Percentiles rank a stretch among this genome's conserved stretches.
Conservation (phyloP, 129 eudicot species). For the Ambrosia artemisiifolia region DNA sequence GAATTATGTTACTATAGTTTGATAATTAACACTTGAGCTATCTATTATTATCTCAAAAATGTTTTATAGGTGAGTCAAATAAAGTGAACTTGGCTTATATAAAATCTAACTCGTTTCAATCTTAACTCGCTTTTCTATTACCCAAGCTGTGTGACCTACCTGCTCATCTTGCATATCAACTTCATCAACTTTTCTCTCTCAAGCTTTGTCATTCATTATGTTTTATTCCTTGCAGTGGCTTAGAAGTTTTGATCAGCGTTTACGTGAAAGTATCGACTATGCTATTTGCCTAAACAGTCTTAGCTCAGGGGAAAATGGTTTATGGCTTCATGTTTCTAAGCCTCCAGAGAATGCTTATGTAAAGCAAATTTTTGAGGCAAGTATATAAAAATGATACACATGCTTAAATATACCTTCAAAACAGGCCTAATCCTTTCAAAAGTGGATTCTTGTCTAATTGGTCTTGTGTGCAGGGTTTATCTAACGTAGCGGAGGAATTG, state of each 20-base stretch:
- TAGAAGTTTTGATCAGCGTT: conserved; percentile 84
- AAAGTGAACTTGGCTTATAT: neutral
- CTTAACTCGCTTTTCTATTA: neutral
- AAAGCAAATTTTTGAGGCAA: conserved; percentile 83
- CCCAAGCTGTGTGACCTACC: neutral
- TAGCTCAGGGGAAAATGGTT: conserved; percentile 61
- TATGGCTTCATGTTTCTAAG: conserved; percentile 90
- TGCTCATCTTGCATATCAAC: neutral
- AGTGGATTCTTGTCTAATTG: conserved; percentile 1
- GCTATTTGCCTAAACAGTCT: conserved; percentile 90
- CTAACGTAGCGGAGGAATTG: conserved; percentile 71
- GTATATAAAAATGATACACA: conserved; percentile 1
- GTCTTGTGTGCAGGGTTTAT: conserved; percentile 64
- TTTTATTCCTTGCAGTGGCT: conserved; percentile 66
- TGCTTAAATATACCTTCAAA: neutral
- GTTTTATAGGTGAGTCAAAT: neutral
- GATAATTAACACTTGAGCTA: neutral
- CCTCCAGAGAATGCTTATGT: conserved; percentile 96
- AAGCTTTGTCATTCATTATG: neutral
- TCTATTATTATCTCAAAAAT: neutral
- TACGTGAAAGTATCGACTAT: conserved; percentile 89
- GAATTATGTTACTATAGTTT: neutral
- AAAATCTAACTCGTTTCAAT: neutral
- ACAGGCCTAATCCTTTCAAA: neutral
- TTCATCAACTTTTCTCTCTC: neutral